A percentile compares a stretch with the other conserved stretches of the same genome.
Conservation (phyloP, 2,329 filamentous ascomycete genomes). For the Xylariaceae sp. region DNA sequence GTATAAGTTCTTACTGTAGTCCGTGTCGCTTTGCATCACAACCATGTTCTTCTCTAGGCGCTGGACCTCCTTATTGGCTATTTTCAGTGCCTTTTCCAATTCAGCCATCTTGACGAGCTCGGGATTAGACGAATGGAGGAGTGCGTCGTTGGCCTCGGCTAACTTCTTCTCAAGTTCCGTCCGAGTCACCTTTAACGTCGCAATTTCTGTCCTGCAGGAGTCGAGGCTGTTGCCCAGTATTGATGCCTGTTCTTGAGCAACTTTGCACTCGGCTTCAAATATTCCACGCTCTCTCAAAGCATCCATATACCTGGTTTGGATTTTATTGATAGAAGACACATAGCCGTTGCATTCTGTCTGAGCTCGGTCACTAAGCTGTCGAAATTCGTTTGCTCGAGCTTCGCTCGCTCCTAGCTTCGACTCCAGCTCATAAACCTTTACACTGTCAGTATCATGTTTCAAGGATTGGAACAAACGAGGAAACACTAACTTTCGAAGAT, state of each 20-base stretch:
- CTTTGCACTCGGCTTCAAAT: conserved; percentile 41
- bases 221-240: conserved; percentile 33
- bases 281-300: conserved; percentile 33
- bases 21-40: conserved; percentile 41
- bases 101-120: conserved; percentile 37
- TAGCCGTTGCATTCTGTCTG: conserved; percentile 43
- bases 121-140: conserved; percentile 36
- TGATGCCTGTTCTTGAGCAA: conserved; percentile 34
- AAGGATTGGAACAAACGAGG: not conserved
- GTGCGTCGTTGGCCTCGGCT: conserved; percentile 29
- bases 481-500: conserved; percentile 27
- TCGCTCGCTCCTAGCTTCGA: conserved; percentile 31
- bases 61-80: conserved; percentile 36
- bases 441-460: conserved; percentile 12
- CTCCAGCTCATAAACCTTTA: conserved; percentile 36
- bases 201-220: conserved; percentile 34
- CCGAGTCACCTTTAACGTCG: conserved; percentile 36
- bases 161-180: conserved; percentile 35
- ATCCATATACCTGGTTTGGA: conserved; percentile 43
- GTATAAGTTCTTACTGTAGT: conserved; percentile 54
- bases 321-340: conserved; percentile 38
- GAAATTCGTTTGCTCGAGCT: conserved; percentile 34
- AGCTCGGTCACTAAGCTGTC: conserved; percentile 39
- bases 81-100: conserved; percentile 37
- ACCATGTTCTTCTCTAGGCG: conserved; percentile 36